Evolutionary conservation across 1,139 yeast species (phyloP).

Genomic region (Oligophagozyma castellii): DNA sequence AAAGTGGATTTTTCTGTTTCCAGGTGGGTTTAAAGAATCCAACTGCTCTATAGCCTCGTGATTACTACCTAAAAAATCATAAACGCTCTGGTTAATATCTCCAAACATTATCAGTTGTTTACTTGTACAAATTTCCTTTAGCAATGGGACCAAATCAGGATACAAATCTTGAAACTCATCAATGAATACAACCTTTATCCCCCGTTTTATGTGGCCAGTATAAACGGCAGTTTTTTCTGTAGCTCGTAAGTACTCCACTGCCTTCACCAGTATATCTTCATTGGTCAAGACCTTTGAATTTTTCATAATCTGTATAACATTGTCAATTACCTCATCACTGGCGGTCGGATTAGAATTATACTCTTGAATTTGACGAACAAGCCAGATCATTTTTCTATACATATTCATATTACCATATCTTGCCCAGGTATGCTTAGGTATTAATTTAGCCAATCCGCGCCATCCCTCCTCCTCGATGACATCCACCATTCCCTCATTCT

Average conservation of each 20-base stretch:
- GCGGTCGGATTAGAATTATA: slow-evolving; percentile 16
- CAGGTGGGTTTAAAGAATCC: slow-evolving; percentile 10
- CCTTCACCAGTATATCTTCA: slow-evolving; percentile 28
- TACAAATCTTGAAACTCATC: slow-evolving; percentile 73
- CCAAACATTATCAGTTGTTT: slow-evolving; percentile 58
- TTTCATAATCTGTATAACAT: slow-evolving; percentile 22
- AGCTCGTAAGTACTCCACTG: slow-evolving; percentile 13
- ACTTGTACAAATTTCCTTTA: slow-evolving; percentile 26
- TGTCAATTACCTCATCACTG: slow-evolving; percentile 6
- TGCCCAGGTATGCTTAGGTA: slow-evolving; percentile 13
- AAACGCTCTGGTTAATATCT: slow-evolving; percentile 61
- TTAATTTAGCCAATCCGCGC: slow-evolving; percentile 28
- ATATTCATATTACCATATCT: slow-evolving; percentile 11
- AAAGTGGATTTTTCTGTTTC: slow-evolving; percentile 21
- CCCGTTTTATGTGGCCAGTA: slow-evolving; percentile 7
- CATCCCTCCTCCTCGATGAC: slow-evolving; percentile 42
- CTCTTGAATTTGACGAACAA: slow-evolving; percentile 27
- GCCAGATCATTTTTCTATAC: slow-evolving; percentile 11
- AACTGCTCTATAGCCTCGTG: slow-evolving; percentile 20
- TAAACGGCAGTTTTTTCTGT: slow-evolving; percentile 6
- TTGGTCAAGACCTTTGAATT: slow-evolving; percentile 29
- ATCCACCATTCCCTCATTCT: slow-evolving; percentile 24
- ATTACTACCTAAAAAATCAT: slow-evolving; percentile 47
- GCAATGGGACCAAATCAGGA: slow-evolving; percentile 34
- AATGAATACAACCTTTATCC: slow-evolving; percentile 34